Base-by-base conservation (phyloP, 805 yeast genomes). In the Saccharomycopsis guyanensis region DNA sequence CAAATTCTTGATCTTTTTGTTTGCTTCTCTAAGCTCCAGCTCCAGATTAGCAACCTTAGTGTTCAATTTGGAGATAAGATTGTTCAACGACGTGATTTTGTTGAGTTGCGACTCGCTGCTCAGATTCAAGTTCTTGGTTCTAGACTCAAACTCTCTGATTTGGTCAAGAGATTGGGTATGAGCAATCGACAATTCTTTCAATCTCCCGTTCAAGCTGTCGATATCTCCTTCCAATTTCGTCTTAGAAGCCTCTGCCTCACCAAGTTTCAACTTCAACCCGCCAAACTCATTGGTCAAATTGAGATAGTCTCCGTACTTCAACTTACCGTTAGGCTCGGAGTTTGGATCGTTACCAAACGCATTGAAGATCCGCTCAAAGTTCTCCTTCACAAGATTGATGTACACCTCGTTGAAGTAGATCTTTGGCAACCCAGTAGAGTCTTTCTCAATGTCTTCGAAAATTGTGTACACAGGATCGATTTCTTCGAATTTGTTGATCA, bases 371-470 rank as follows among this genome's bases (percentile, higher is more conserved):
- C 96, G 71, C 25, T 70, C 62, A 51, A 73, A 77, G 56, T 86
- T 83, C 2, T 83, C 93, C 51, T 78, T 79, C 37, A 93, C 65
- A 7, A 42, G 31, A 3, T 66, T 66, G 2, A 85, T 78, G 59
- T 86, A 86, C 2, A 70, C 63, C 0, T 73, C 59, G 48, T 80
- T 82, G 57, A 93, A 82, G 56, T 74, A 87, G 1, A 91, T 83
- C 48, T 78, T 76, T 0, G 97, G 98, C 36, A 91, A 71, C 1
- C 98, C 98, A 1, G 95, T 79, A 2, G 78, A 81, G 59, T 87
- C 96, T 52, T 75, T 45, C 25, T 50, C 51, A 35, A 47, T 16
- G 13, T 44, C 45, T 20, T 18, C 38, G 22, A 37, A 72, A 3
- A 69, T 68, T 2, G 80, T 75, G 15, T 69, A 66, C 20, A 75